These are phyloP conservation scores for Fusarium piperis DNA, from an alignment of 2,329 filamentous ascomycete genomes.

Conservation along the genomic window DNA sequence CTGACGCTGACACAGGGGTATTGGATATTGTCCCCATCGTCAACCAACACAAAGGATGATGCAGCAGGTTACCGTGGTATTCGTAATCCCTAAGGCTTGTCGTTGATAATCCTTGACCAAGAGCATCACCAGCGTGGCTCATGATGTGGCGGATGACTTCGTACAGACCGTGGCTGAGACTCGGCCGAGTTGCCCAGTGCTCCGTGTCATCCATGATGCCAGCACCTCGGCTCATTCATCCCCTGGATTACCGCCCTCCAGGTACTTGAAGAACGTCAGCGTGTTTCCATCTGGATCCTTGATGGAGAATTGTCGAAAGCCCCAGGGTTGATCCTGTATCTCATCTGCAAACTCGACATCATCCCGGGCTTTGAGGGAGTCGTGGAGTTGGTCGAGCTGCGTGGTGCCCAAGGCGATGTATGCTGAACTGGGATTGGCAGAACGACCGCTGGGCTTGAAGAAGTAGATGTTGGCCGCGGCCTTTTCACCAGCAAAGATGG, in stretches of 20 bases:
- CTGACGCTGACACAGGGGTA: conserved; percentile 20
- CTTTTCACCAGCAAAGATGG: conserved; percentile 17
- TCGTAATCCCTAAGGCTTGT: not conserved
- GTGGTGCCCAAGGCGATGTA: conserved; percentile 22
- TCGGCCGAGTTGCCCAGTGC: not conserved
- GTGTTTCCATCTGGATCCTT: conserved; percentile 22
- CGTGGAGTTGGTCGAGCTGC: conserved; percentile 20
- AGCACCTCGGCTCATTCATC: conserved; percentile 1
- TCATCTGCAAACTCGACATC: conserved; percentile 14
- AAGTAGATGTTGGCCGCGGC: conserved; percentile 32
- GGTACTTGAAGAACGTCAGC: conserved; percentile 30
- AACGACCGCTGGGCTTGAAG: conserved; percentile 15
- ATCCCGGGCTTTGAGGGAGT: conserved; percentile 9
- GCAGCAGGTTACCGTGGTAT: not conserved
- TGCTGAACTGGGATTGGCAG: conserved; percentile 12
- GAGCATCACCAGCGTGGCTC: not conserved
- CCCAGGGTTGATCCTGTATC: conserved; percentile 26
- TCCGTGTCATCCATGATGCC: not conserved
- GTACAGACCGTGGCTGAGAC: not conserved
- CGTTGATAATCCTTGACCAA: not conserved
- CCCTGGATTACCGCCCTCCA: conserved; percentile 24
- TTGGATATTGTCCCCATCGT: not conserved
- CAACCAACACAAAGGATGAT: conserved; percentile 2
- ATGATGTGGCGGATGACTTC: not conserved
- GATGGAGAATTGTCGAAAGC: conserved; percentile 28